Conservation (phyloP, 768 basidiomycete genomes). For the Neoboletus magnificus region DNA sequence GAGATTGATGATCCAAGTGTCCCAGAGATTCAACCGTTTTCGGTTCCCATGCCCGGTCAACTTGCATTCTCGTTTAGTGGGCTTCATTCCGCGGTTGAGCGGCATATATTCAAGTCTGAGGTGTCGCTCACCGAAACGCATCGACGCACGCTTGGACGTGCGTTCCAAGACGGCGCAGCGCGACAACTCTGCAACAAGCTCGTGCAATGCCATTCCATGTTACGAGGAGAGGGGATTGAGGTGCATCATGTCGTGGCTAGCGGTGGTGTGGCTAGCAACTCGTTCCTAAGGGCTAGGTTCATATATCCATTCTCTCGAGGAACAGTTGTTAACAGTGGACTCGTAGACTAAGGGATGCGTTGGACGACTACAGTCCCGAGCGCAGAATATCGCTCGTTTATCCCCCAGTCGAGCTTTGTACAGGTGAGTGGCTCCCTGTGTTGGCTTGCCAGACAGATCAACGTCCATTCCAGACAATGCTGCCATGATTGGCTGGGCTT, state of each 20-base stretch:
- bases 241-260: constrained; percentile 72
- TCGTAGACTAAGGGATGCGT: constrained; percentile 32
- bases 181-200: constrained; percentile 77
- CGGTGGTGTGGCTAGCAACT: constrained; percentile 92
- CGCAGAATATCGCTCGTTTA: constrained; percentile 51
- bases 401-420: constrained; percentile 79
- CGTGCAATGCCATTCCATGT: constrained; percentile 22
- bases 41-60: constrained; percentile 48
- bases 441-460: not conserved
- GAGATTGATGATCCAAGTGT: constrained; percentile 17
- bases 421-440: constrained; percentile 46
- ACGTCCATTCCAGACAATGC: constrained; percentile 70
- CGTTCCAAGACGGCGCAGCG: constrained; percentile 72
- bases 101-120: constrained; percentile 43
- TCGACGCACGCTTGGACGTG: constrained; percentile 52
- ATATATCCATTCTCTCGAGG: constrained; percentile 8
- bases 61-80: constrained; percentile 79
- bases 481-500: constrained; percentile 94
- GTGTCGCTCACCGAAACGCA: constrained; percentile 28
- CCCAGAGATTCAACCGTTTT: constrained; percentile 38
- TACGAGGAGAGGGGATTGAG: constrained; percentile 47
- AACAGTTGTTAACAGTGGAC: not conserved
- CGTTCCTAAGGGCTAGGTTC: constrained; percentile 62
- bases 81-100: constrained; percentile 68
- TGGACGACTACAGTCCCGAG: constrained; percentile 28